phyloP scores from a whole-genome alignment of 225 moss, liverwort and hornwort genomes.

The Lunularia cruciata region DNA sequence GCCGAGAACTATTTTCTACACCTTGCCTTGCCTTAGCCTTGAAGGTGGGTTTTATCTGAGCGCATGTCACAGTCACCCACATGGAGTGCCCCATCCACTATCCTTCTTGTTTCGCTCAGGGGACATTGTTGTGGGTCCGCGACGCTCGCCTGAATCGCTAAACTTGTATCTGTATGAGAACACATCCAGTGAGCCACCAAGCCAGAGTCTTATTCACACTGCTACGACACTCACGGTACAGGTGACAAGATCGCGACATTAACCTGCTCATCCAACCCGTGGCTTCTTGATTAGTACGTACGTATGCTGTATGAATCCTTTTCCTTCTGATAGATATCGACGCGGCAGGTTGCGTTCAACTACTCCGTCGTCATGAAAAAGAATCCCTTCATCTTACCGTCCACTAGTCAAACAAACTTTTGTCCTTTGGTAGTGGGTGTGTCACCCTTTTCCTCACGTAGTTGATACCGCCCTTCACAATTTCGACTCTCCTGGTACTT shows the following conservation, averaged over 20 bases:
- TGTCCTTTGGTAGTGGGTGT: not conserved
- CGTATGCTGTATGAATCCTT: too few relatives aligned
- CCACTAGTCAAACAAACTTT: conserved; percentile 5
- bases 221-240: conserved; percentile 5
- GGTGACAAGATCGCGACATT: not conserved
- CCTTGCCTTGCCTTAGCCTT: not conserved
- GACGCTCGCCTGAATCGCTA: not conserved
- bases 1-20: not conserved
- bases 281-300: too few relatives aligned
- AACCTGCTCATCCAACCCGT: not conserved
- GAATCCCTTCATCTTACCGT: not conserved
- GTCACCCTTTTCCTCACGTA: not conserved
- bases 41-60: not conserved
- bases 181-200: not conserved
- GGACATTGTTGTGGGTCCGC: not conserved
- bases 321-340: too few relatives aligned
- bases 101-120: not conserved
- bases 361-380: not conserved
- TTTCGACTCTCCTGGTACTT: too few relatives aligned
- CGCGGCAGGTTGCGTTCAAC: not conserved
- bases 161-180: not conserved
- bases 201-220: not conserved
- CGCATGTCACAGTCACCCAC: conserved; percentile 2
- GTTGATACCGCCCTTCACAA: not conserved
- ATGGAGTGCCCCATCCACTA: not conserved